A percentile compares a stretch with the other conserved stretches of the same genome.
Evolutionary conservation across 225 moss, liverwort and hornwort genomes (phyloP).

Genomic region (Marchantia paleacea): DNA sequence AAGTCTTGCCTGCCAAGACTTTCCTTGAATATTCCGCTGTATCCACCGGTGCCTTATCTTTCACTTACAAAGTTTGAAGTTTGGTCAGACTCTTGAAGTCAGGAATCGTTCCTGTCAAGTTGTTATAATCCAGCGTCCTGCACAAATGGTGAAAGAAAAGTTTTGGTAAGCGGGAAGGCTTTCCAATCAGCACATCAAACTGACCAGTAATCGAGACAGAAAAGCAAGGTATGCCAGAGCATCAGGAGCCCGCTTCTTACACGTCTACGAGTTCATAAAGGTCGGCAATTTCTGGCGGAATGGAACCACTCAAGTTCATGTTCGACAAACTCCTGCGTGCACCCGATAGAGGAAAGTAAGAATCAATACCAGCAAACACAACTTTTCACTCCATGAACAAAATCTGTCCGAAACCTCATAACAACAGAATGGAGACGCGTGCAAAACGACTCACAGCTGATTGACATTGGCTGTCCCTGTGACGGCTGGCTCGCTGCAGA

Average conservation of each 20-base stretch:
- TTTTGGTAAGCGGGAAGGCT: neutral
- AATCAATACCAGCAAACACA: neutral
- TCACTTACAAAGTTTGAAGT: slow-evolving; percentile 9
- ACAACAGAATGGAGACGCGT: neutral
- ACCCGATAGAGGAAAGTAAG: neutral
- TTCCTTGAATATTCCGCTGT: too few relatives aligned
- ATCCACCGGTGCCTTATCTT: neutral
- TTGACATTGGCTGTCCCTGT: neutral
- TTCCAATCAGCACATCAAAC: neutral
- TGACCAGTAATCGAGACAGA: neutral
- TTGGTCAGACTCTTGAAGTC: neutral
- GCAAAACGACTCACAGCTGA: neutral
- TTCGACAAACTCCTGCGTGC: neutral
- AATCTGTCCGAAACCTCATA: too few relatives aligned
- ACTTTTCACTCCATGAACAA: too few relatives aligned
- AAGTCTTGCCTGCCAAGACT: too few relatives aligned
- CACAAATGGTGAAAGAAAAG: neutral
- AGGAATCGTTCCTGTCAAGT: neutral
- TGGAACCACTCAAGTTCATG: neutral
- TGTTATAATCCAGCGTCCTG: slow-evolving; percentile 8
- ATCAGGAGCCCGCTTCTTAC: neutral
- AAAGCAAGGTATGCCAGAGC: neutral
- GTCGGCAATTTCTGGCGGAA: neutral
- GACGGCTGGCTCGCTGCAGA: neutral
- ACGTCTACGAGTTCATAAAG: neutral